Evolutionary conservation across 2,329 filamentous ascomycete species (phyloP).

Genomic region (Alternaria metachromatica): DNA sequence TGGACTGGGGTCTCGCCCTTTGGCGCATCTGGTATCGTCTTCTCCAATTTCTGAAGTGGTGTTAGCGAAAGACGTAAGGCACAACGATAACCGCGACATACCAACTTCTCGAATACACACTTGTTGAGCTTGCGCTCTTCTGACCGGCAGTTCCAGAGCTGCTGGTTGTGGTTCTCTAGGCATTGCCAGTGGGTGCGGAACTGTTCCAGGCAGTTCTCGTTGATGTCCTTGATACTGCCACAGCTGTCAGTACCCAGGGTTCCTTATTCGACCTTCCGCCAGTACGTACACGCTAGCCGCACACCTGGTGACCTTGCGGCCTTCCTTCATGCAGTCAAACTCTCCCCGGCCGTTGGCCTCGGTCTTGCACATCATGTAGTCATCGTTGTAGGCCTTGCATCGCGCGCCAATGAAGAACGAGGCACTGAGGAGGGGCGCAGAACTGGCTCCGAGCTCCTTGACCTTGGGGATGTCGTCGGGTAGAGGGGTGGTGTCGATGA

Average conservation of each 20-base stretch:
- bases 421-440: conserved; percentile 88
- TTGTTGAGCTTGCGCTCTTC: conserved; percentile 89
- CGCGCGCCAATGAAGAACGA: conserved; percentile 97
- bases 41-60: conserved; percentile 55
- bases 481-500: conserved; percentile 95
- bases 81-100: conserved; percentile 59
- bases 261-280: background rate
- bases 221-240: conserved; percentile 86
- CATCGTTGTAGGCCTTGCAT: conserved; percentile 95
- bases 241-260: conserved; percentile 14
- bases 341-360: conserved; percentile 91
- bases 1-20: conserved; percentile 58
- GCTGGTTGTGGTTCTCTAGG: conserved; percentile 96
- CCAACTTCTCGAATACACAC: conserved; percentile 95
- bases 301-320: conserved; percentile 93
- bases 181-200: conserved; percentile 96
- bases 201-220: conserved; percentile 88
- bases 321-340: conserved; percentile 94
- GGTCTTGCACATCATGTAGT: conserved; percentile 99
- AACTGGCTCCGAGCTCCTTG: conserved; percentile 90
- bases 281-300: conserved; percentile 83
- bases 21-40: conserved; percentile 59
- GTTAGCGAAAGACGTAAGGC: background rate
- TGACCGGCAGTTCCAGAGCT: conserved; percentile 92
- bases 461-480: conserved; percentile 91